Evolutionary conservation across 2,329 filamentous ascomycete species (phyloP), one percentile per base, ranked within the genome.

Genomic region (Aureobasidium zeae): DNA sequence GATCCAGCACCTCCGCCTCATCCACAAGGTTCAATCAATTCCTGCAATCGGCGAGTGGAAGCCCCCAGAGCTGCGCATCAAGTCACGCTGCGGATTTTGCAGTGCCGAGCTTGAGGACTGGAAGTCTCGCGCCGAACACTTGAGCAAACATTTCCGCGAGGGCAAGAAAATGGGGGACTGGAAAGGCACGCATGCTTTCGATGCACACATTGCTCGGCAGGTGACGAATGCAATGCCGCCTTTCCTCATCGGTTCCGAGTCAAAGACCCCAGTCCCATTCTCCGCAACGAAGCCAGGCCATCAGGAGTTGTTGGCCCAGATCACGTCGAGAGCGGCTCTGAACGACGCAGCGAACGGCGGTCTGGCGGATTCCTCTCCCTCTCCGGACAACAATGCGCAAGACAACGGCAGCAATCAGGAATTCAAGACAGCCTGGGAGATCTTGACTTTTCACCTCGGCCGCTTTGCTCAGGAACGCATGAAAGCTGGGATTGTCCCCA

Each of bases 41-140:
- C 53, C 64, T 63, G 56, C 66, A 62, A 80, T 77, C 79, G 51
- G 87, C 72, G 76, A 75, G 29, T 79, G 76, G 76, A 75, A 74
- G 53, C 70, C 71, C 20, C 69, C 70, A 43, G 72, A 69, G 4
- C 67, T 68, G 12, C 67, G 70, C 41, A 69, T 79, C 51, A 73
- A 70, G 34, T 67, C 66, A 20, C 64, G 72, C 5, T 76, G 73
- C 50, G 73, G 72, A 2, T 76, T 76, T 55, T 76, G 73, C 50
- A 60, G 58, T 2, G 57, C 60, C 48, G 58, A 57, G 2, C 68
- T 76, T 49, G 57, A 60, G 3, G 67, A 63, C 13, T 76, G 73
- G 73, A 60, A 67, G 45, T 66, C 69, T 39, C 63, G 73, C 2
- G 58, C 64, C 6, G 70, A 75, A 44, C 73, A 77, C 52, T 49